A percentile compares a stretch with the other conserved stretches of the same genome.
These are phyloP conservation scores for Benincasa hispida DNA, from an alignment of 306 rosid genomes.

Conservation along the genomic window DNA sequence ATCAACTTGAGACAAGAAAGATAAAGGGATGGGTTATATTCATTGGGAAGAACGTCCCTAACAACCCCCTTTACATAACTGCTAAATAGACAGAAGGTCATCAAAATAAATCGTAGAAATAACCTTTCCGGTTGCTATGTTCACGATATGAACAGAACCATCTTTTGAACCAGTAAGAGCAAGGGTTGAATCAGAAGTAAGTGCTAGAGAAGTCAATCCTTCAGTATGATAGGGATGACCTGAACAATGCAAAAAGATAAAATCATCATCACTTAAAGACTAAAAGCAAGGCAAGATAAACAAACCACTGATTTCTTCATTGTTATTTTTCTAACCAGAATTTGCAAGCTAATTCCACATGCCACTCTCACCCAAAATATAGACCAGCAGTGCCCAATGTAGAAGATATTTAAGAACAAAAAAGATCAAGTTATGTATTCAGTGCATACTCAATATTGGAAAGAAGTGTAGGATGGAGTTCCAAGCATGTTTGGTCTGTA, in stretches of 20 bases:
- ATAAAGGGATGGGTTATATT: neutral
- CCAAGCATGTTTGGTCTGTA: neutral
- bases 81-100: neutral
- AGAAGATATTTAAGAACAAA: neutral
- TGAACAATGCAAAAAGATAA: conserved; percentile 18
- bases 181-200: conserved; percentile 57
- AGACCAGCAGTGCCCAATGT: neutral
- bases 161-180: conserved; percentile 79
- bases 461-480: neutral
- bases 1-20: neutral
- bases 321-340: neutral
- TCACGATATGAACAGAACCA: conserved; percentile 68
- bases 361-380: neutral
- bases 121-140: conserved; percentile 69
- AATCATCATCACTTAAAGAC: neutral
- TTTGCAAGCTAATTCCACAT: neutral
- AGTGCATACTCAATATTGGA: neutral
- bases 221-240: conserved; percentile 77
- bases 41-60: neutral
- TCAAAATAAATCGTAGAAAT: conserved; percentile 4
- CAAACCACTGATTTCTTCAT: neutral
- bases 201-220: conserved; percentile 72
- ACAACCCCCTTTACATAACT: neutral
- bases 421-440: neutral
- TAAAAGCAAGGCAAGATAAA: neutral